phyloP scores from a whole-genome alignment of 805 yeast species.

The Wickerhamiella hasegawae region DNA sequence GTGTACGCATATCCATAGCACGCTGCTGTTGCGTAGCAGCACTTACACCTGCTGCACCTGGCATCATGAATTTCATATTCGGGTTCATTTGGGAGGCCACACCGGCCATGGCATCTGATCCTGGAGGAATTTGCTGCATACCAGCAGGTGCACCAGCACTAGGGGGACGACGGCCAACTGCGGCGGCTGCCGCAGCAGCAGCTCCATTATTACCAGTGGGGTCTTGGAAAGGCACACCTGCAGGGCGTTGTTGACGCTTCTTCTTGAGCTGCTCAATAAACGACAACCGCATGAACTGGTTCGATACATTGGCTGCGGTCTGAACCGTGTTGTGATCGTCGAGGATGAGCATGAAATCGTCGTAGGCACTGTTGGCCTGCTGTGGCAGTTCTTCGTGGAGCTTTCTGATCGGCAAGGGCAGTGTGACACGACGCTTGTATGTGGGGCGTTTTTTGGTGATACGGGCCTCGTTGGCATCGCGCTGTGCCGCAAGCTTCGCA shows the following conservation, averaged over 20 bases:
- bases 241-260: conserved; percentile 21
- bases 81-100: no score
- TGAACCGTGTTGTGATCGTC: conserved; percentile 30
- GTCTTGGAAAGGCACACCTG: conserved; percentile 10
- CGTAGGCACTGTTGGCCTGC: conserved; percentile 63
- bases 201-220: conserved; percentile 24
- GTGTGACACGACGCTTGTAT: conserved; percentile 17
- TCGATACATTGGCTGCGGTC: conserved; percentile 27
- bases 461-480: neutral
- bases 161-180: no score
- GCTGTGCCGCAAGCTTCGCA: neutral
- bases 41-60: no score
- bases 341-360: conserved; percentile 69
- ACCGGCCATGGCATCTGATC: conserved; percentile 1
- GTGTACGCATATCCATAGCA: neutral
- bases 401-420: conserved; percentile 26
- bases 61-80: no score
- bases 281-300: conserved; percentile 71
- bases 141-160: conserved; percentile 8
- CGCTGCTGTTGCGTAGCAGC: neutral
- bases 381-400: conserved; percentile 60
- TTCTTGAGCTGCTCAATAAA: conserved; percentile 78
- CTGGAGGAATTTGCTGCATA: neutral
- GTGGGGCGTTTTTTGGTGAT: neutral
- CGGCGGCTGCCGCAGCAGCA: conserved; percentile 10